These are phyloP conservation scores for Aspergillus indologenus DNA, from an alignment of 495 filamentous ascomycete species.

Conservation along the genomic window DNA sequence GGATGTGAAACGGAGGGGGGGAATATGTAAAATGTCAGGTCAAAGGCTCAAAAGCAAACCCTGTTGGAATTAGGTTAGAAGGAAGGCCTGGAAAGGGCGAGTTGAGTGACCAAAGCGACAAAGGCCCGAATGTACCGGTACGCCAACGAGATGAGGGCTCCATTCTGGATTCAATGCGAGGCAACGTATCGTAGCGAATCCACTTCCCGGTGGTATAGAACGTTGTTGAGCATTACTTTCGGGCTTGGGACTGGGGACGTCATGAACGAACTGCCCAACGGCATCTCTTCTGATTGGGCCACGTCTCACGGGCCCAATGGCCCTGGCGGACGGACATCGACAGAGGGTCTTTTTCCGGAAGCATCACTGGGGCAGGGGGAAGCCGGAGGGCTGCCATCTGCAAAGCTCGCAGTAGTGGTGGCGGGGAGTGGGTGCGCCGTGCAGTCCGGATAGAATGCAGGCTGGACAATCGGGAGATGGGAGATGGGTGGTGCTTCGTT, in stretches of 20 bases:
- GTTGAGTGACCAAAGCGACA: conserved; percentile 13
- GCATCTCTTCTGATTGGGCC: conserved; percentile 38
- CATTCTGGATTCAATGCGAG: conserved; percentile 33
- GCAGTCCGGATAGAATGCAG: conserved; percentile 11
- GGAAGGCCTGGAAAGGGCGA: conserved; percentile 28
- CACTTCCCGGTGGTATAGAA: conserved; percentile 32
- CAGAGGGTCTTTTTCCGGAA: conserved; percentile 15
- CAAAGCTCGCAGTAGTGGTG: conserved; percentile 23
- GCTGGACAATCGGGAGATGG: conserved; percentile 15
- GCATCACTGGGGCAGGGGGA: conserved; percentile 34
- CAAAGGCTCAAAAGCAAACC: conserved; percentile 16
- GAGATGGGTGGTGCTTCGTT: conserved; percentile 13
- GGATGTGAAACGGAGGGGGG: conserved; percentile 23
- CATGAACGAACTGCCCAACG: conserved; percentile 39
- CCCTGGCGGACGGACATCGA: conserved; percentile 23
- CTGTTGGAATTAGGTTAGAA: conserved; percentile 28
- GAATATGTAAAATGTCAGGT: conserved; percentile 25
- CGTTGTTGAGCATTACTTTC: conserved; percentile 26
- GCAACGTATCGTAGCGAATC: conserved; percentile 43
- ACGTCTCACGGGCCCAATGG: conserved; percentile 33
- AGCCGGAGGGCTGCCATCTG: conserved; percentile 15
- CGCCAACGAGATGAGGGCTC: conserved; percentile 15
- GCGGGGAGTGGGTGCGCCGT: conserved; percentile 8
- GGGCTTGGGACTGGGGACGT: conserved; percentile 33
- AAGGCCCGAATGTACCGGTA: conserved; percentile 14